A percentile compares a stretch with the other conserved stretches of the same genome.
These are phyloP conservation scores for Ottelia alismoides DNA, from an alignment of 106 monocot species.

Conservation along the genomic window DNA sequence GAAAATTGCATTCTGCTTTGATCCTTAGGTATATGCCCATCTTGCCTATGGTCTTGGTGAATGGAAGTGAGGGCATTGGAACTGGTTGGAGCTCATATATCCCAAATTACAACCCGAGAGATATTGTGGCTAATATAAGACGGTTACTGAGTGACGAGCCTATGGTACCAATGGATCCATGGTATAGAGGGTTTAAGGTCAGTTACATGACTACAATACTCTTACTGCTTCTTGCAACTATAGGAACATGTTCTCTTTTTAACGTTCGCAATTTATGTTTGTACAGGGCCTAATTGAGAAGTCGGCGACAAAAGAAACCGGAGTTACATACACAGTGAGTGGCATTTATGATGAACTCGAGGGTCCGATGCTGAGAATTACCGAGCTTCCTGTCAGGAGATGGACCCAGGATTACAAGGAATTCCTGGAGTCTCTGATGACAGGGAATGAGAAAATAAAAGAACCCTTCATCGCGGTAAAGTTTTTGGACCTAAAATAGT, in stretches of 20 bases:
- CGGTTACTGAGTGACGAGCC: conserved; percentile 65
- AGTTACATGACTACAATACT: background rate
- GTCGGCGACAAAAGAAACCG: conserved; percentile 60
- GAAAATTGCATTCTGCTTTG: background rate
- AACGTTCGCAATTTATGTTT: background rate
- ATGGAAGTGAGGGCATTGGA: conserved; percentile 98
- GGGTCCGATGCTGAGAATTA: conserved; percentile 47
- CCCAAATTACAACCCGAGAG: conserved; percentile 93
- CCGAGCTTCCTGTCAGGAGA: conserved; percentile 74
- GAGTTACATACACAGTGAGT: conserved; percentile 68
- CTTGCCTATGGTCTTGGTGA: conserved; percentile 82
- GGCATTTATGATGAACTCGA: conserved; percentile 66
- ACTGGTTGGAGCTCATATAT: conserved; percentile 96
- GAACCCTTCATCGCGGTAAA: conserved; percentile 82
- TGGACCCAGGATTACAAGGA: conserved; percentile 94
- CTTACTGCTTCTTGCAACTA: background rate
- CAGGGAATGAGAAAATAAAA: conserved; percentile 62
- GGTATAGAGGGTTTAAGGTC: conserved; percentile 93
- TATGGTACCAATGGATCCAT: conserved; percentile 79
- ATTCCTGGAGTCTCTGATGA: conserved; percentile 52
- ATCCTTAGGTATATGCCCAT: conserved; percentile 76
- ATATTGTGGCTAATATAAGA: conserved; percentile 70
- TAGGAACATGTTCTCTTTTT: background rate
- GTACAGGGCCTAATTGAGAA: conserved; percentile 56
- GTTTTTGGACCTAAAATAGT: background rate